Conservation (phyloP, 768 basidiomycete species). For the Russula virescens region DNA sequence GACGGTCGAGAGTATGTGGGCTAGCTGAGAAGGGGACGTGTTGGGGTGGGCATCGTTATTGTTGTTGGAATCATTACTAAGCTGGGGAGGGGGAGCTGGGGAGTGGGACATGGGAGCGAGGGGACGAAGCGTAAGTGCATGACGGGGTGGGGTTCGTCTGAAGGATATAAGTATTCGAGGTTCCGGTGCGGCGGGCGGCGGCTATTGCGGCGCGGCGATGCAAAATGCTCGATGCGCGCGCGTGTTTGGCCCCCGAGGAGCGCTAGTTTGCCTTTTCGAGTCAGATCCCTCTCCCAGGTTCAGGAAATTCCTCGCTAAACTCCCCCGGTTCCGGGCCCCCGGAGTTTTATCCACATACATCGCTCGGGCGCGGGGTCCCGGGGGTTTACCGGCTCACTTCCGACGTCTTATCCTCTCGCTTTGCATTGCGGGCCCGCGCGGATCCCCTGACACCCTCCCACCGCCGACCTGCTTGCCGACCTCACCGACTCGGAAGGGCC, state of each 20-base stretch:
- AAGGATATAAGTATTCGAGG: constrained; percentile 25
- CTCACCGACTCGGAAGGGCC: constrained; percentile 6
- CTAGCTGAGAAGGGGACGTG: constrained; percentile 23
- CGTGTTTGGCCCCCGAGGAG: constrained; percentile 24
- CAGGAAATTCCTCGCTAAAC: background rate
- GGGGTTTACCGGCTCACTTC: constrained; percentile 4
- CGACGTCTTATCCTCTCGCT: constrained; percentile 3
- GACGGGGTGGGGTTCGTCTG: constrained; percentile 14
- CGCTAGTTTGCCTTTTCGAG: constrained; percentile 21
- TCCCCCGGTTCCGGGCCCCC: constrained; percentile 13
- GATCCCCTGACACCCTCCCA: constrained; percentile 15
- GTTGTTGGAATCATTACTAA: constrained; percentile 9
- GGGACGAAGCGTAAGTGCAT: constrained; percentile 21
- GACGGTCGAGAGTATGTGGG: constrained; percentile 23
- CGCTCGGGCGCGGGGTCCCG: constrained; percentile 9
- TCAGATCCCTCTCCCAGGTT: constrained; percentile 5
- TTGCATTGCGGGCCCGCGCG: background rate
- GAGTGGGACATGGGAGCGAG: constrained; percentile 23
- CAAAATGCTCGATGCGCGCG: constrained; percentile 22
- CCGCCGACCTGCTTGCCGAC: constrained; percentile 12
- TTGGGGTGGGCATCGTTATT: constrained; percentile 4
- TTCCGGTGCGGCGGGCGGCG: constrained; percentile 24
- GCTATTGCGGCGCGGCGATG: constrained; percentile 23
- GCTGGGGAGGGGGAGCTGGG: constrained; percentile 23
- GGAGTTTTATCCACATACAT: background rate